These are phyloP conservation scores for Pulveroboletus frians DNA, from an alignment of 768 basidiomycete species.

Conservation along the genomic window DNA sequence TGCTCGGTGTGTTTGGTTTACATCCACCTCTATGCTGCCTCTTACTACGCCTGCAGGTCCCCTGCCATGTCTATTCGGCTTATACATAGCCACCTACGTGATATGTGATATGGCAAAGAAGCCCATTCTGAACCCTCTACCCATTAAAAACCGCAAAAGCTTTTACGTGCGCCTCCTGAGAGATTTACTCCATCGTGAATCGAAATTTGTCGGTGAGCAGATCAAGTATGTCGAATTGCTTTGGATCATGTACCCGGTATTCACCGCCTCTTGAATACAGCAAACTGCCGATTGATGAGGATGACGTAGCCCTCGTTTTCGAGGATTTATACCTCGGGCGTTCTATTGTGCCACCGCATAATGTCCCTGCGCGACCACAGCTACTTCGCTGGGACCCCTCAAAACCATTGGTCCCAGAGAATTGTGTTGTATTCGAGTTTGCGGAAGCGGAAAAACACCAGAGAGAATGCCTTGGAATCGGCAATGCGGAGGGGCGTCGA, in stretches of 20 bases:
- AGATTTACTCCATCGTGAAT: constrained; percentile 72
- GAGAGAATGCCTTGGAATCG: constrained; percentile 35
- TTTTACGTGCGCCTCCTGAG: constrained; percentile 75
- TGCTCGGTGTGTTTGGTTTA: constrained; percentile 54
- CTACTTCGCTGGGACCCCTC: constrained; percentile 77
- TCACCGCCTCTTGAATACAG: constrained; percentile 34
- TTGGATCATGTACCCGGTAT: neutral
- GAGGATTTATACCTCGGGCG: constrained; percentile 84
- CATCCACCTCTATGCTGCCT: neutral
- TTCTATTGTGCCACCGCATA: constrained; percentile 72
- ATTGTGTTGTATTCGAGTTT: constrained; percentile 80
- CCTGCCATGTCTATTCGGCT: constrained; percentile 84
- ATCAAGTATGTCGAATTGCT: constrained; percentile 47
- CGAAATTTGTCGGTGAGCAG: constrained; percentile 53
- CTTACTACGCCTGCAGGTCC: constrained; percentile 35
- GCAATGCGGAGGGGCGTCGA: constrained; percentile 7
- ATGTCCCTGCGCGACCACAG: constrained; percentile 65
- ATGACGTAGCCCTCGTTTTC: constrained; percentile 78
- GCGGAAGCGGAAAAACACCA: constrained; percentile 69
- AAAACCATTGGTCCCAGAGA: constrained; percentile 62
- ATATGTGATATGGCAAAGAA: constrained; percentile 81
- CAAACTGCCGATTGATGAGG: constrained; percentile 72
- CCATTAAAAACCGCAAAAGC: constrained; percentile 81
- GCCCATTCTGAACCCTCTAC: constrained; percentile 75
- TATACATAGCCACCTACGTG: constrained; percentile 86